Percentiles rank a stretch among this genome's conserved stretches.
These are phyloP conservation scores for Odonthalia washingtoniensis DNA, from an alignment of 31 red algal genomes.

Conservation along the genomic window DNA sequence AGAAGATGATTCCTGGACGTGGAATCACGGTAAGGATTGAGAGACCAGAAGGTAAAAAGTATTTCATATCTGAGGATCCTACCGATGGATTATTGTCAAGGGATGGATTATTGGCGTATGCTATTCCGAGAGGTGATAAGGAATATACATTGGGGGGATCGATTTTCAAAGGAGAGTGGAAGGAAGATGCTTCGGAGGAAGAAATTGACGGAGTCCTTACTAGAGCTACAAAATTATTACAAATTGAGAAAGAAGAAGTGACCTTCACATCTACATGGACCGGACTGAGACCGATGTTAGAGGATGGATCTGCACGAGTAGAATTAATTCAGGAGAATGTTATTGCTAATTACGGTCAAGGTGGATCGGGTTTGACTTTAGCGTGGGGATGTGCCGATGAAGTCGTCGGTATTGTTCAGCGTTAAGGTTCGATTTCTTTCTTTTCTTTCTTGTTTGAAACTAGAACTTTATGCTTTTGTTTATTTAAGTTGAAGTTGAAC, in stretches of 20 bases:
- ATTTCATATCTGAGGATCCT: conserved; percentile 50
- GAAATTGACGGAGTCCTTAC: conserved; percentile 55
- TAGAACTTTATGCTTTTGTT: no score
- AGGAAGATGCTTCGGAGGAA: conserved; percentile 40
- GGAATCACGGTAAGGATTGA: conserved; percentile 66
- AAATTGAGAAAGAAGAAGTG: conserved; percentile 31
- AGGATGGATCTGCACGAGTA: conserved; percentile 49
- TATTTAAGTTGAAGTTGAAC: no score
- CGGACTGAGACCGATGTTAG: conserved; percentile 69
- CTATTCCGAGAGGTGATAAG: conserved; percentile 62
- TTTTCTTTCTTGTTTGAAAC: no score
- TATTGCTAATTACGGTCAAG: conserved; percentile 86
- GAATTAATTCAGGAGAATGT: conserved; percentile 16
- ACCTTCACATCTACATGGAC: conserved; percentile 51
- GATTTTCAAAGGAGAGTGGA: conserved; percentile 73
- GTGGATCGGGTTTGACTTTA: conserved; percentile 76
- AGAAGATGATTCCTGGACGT: conserved; percentile 72
- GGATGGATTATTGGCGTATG: conserved; percentile 71
- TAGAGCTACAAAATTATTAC: conserved; percentile 47
- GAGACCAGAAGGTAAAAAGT: conserved; percentile 30
- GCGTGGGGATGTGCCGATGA: conserved; percentile 83
- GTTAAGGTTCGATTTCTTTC: no score
- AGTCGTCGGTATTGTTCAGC: conserved; percentile 65
- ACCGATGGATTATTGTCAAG: conserved; percentile 39
- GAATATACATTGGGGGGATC: conserved; percentile 74